phyloP scores from a whole-genome alignment of 345 rosid genomes.

The Raphanus raphanistrum region DNA sequence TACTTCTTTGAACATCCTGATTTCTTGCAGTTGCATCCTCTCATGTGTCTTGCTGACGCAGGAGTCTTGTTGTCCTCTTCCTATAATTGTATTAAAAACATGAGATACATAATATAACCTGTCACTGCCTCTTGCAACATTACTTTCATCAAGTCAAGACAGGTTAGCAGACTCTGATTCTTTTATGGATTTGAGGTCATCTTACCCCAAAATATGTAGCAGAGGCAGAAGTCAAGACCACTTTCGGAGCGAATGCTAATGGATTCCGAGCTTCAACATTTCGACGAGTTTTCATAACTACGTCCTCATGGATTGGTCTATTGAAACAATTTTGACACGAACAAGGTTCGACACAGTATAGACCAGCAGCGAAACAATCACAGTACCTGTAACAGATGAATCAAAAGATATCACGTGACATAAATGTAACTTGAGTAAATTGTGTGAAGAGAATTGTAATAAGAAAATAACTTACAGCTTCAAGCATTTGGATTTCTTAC shows the following conservation, averaged over 20 bases:
- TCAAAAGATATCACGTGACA: conserved; percentile 6
- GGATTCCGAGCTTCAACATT: conserved; percentile 70
- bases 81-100: conserved; percentile 35
- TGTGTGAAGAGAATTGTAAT: not conserved
- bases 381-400: conserved; percentile 55
- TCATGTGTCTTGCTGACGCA: conserved; percentile 71
- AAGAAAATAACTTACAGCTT: conserved; percentile 71
- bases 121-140: not conserved
- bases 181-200: not conserved
- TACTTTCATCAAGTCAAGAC: conserved; percentile 1
- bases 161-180: not conserved
- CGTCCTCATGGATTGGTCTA: conserved; percentile 53
- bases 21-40: conserved; percentile 83
- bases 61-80: conserved; percentile 64
- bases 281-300: conserved; percentile 54
- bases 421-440: not conserved
- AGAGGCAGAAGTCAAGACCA: conserved; percentile 45
- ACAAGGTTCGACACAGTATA: conserved; percentile 74
- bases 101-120: not conserved
- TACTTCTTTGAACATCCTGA: conserved; percentile 78
- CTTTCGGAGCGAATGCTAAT: conserved; percentile 85
- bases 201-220: conserved; percentile 46
- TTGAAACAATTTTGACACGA: conserved; percentile 71
- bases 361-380: conserved; percentile 84
- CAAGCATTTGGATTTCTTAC: conserved; percentile 91